Percentiles rank a stretch among this genome's conserved stretches.
These are phyloP conservation scores for Rhizopogon sp. DNA, from an alignment of 768 basidiomycete genomes.

Conservation along the genomic window DNA sequence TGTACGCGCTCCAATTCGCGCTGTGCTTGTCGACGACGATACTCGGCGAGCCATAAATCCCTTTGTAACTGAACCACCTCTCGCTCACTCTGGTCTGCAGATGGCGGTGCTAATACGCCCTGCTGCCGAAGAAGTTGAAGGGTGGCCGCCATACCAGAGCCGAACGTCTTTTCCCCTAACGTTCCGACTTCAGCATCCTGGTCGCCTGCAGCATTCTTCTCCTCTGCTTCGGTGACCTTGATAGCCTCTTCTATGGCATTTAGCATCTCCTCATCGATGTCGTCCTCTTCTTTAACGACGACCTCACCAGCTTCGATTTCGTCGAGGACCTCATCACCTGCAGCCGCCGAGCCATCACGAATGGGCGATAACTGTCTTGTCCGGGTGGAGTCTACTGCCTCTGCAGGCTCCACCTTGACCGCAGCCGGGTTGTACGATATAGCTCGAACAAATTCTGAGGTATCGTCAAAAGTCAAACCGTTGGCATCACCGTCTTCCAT, in stretches of 20 bases:
- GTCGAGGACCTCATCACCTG: slow-evolving; percentile 57
- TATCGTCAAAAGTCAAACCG: slow-evolving; percentile 90
- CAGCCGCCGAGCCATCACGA: slow-evolving; percentile 51
- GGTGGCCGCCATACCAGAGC: slow-evolving; percentile 83
- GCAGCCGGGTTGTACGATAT: slow-evolving; percentile 63
- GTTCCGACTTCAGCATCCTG: slow-evolving; percentile 48
- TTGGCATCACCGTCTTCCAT: slow-evolving; percentile 28
- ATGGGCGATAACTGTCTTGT: slow-evolving; percentile 36
- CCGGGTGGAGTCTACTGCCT: slow-evolving; percentile 22
- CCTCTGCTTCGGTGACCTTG: slow-evolving; percentile 56
- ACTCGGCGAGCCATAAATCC: slow-evolving; percentile 87
- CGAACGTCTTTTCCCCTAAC: slow-evolving; percentile 72
- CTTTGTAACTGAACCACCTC: slow-evolving; percentile 80
- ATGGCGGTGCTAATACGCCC: slow-evolving; percentile 71
- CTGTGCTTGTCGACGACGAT: slow-evolving; percentile 68
- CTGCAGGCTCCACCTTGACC: slow-evolving; percentile 45
- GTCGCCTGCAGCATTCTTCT: slow-evolving; percentile 30
- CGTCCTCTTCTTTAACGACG: slow-evolving; percentile 73
- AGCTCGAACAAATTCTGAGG: slow-evolving; percentile 91
- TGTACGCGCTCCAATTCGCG: slow-evolving; percentile 78
- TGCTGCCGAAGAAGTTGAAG: slow-evolving; percentile 86
- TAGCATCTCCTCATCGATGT: slow-evolving; percentile 68
- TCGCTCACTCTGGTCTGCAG: slow-evolving; percentile 63
- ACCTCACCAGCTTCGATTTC: slow-evolving; percentile 84
- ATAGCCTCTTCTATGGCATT: slow-evolving; percentile 71